Base-by-base conservation (phyloP, 23 red algal genomes). In the Agarophyton chilense region DNA sequence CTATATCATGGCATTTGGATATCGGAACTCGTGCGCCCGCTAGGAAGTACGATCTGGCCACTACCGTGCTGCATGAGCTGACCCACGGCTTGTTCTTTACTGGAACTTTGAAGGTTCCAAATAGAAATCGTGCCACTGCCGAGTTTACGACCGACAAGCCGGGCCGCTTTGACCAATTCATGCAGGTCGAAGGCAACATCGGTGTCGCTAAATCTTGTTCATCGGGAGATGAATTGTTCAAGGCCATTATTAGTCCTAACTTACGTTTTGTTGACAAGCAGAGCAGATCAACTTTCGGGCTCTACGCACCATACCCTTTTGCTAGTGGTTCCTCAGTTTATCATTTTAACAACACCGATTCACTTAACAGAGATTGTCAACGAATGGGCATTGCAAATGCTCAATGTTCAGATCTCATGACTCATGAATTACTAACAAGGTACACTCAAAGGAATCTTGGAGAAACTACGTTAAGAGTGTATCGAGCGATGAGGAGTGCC, bases 11-110 rank as follows among this genome's bases (percentile, higher is more conserved):
- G 91, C 91, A 94, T 63, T 81, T 60, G 10, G 58, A 57, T 47
- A 67, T 44, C 19, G 33, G 7, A 8, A 65, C 56, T 28, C 66
- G 56, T 1, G 81, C 80, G 0, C 82, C 83, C 2, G 17, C 5
- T 12, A 24, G 55, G 22, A 76, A 62, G 50, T 89, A 62, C 39
- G 91, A 94, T 61, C 58, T 94, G 29, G 64, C 80, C 28, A 94
- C 91, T 5, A 88, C 83, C 60, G 66, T 86, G 9, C 21, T 94
- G 72, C 91, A 87, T 44, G 81, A 94, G 70, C 70, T 94, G 17
- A 79, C 80, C 4, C 81, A 81, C 25, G 91, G 91, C 18, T 78
- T 94, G 67, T 84, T 84, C 58, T 94, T 94, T 47, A 64, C 81
- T 8, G 91, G 91, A 9, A 79, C 54, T 11, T 54, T 94, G 53